Percentiles rank a stretch among this genome's conserved stretches.
Evolutionary conservation across 768 basidiomycete species (phyloP).

Genomic region (Suillus americanus): DNA sequence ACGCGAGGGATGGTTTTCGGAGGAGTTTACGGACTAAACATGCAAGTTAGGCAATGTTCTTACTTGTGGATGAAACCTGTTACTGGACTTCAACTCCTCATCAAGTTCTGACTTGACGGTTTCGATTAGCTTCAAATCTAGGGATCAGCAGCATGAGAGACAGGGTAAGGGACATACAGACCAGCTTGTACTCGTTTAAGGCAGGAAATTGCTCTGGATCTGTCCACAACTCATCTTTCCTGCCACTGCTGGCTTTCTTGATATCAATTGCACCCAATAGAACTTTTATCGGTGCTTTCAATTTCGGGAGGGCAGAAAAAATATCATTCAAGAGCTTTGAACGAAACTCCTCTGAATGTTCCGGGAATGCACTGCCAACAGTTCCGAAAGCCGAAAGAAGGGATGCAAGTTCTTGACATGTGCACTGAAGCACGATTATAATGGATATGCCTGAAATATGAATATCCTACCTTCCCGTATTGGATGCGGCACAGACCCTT

Average conservation of each 20-base stretch:
- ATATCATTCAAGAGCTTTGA: constrained; percentile 72
- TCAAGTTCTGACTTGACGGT: constrained; percentile 68
- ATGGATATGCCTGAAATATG: not conserved
- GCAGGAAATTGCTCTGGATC: constrained; percentile 50
- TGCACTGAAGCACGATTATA: constrained; percentile 50
- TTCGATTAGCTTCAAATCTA: constrained; percentile 54
- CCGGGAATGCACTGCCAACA: constrained; percentile 63
- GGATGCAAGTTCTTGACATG: constrained; percentile 76
- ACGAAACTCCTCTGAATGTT: constrained; percentile 49
- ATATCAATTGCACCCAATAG: constrained; percentile 59
- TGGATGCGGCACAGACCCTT: constrained; percentile 86
- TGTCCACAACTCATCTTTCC: constrained; percentile 71
- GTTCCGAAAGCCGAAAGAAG: constrained; percentile 76
- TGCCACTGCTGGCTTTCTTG: constrained; percentile 61
- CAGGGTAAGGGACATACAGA: constrained; percentile 33
- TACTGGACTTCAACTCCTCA: constrained; percentile 71
- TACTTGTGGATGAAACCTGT: constrained; percentile 12
- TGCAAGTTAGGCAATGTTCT: constrained; percentile 5
- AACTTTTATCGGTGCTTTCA: constrained; percentile 52
- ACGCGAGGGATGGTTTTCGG: constrained; percentile 72
- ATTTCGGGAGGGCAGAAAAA: constrained; percentile 62
- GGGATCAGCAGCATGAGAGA: constrained; percentile 1
- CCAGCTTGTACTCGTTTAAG: constrained; percentile 60
- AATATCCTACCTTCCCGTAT: constrained; percentile 73
- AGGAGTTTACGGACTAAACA: constrained; percentile 66